Conservation (phyloP, 345 rosid genomes). For the Populus deltoides region DNA sequence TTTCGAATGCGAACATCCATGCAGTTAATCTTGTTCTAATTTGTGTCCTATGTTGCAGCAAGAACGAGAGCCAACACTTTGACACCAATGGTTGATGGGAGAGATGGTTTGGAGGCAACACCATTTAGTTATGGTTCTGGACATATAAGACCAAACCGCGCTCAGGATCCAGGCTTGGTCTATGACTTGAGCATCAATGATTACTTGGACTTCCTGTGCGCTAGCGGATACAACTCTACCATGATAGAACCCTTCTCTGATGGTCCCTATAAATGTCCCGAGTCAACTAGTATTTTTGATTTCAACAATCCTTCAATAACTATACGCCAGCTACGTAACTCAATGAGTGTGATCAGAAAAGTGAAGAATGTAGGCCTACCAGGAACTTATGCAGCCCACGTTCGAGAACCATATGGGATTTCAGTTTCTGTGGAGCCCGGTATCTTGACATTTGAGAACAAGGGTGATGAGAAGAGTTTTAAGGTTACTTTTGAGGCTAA, state of each 20-base stretch:
- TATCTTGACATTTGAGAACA: conserved; percentile 41
- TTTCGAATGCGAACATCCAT: background rate
- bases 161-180: conserved; percentile 66
- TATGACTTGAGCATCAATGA: conserved; percentile 51
- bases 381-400: conserved; percentile 38
- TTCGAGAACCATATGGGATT: conserved; percentile 47
- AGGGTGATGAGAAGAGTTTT: conserved; percentile 60
- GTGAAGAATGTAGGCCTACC: conserved; percentile 73
- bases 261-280: conserved; percentile 34
- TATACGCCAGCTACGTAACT: conserved; percentile 29
- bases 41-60: conserved; percentile 28
- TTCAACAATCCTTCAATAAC: conserved; percentile 77
- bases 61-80: conserved; percentile 53
- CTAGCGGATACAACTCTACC: conserved; percentile 52
- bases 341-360: conserved; percentile 39
- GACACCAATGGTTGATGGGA: conserved; percentile 36
- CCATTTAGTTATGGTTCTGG: conserved; percentile 67
- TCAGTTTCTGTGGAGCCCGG: conserved; percentile 50
- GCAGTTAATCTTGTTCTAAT: background rate
- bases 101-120: conserved; percentile 32
- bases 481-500: conserved; percentile 37
- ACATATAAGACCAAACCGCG: conserved; percentile 73
- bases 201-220: conserved; percentile 70
- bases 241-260: conserved; percentile 30
- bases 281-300: conserved; percentile 39